phyloP scores from a whole-genome alignment of 352 stramenopile genomes.

The Globisporangium iwayamae region DNA sequence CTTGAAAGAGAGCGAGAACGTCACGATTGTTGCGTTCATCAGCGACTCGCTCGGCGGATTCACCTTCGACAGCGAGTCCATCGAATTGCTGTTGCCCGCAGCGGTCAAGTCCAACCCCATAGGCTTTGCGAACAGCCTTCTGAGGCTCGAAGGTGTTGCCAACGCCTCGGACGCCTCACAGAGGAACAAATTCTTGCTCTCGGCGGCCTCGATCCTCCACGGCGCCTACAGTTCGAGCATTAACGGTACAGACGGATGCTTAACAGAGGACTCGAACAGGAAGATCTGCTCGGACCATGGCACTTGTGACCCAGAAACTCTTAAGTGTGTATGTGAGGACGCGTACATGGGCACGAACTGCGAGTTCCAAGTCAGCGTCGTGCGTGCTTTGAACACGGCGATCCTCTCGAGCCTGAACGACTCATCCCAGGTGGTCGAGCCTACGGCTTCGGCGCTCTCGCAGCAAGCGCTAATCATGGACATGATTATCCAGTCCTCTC shows the following conservation, averaged over 20 bases:
- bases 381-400: constrained; percentile 35
- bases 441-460: constrained; percentile 38
- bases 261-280: neutral
- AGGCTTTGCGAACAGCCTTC: constrained; percentile 32
- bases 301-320: constrained; percentile 24
- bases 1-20: constrained; percentile 23
- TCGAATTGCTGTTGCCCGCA: constrained; percentile 39
- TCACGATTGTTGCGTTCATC: constrained; percentile 60
- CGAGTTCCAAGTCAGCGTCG: constrained; percentile 25
- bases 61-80: constrained; percentile 29
- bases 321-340: constrained; percentile 28
- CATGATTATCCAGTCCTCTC: constrained; percentile 36
- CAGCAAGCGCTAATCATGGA: constrained; percentile 50
- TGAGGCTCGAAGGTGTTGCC: constrained; percentile 15
- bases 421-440: constrained; percentile 29
- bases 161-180: constrained; percentile 20
- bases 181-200: constrained; percentile 34
- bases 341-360: constrained; percentile 47
- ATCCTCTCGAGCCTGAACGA: constrained; percentile 43
- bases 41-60: constrained; percentile 38
- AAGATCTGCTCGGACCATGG: constrained; percentile 31
- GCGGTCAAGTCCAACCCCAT: constrained; percentile 31
- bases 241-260: neutral
- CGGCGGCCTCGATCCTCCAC: constrained; percentile 44
- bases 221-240: constrained; percentile 21